phyloP scores from a whole-genome alignment of 441 rosid species.

The Geranium incanum region DNA sequence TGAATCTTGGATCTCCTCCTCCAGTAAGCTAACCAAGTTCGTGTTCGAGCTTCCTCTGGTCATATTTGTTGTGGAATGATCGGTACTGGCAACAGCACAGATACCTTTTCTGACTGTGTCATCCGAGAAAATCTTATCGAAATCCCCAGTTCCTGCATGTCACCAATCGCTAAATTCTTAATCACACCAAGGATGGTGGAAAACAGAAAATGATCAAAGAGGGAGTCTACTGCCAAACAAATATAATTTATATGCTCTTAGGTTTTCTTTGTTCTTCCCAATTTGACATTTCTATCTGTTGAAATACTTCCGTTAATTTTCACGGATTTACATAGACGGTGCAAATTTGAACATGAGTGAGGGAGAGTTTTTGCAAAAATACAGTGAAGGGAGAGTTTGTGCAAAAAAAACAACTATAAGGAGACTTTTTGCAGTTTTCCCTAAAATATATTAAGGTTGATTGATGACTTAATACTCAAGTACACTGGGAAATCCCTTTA shows the following conservation, averaged over 20 bases:
- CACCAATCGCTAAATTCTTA: conserved; percentile 10
- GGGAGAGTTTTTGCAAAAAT: too few relatives aligned
- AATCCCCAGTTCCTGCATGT: conserved; percentile 67
- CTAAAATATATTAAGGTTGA: too few relatives aligned
- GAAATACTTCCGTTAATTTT: too few relatives aligned
- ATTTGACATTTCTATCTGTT: background rate
- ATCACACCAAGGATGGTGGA: background rate
- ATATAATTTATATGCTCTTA: background rate
- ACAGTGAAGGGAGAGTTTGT: too few relatives aligned
- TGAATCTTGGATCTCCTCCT: conserved; percentile 62
- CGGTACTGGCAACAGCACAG: conserved; percentile 31
- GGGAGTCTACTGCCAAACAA: background rate
- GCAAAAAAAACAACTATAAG: too few relatives aligned
- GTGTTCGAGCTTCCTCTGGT: conserved; percentile 23
- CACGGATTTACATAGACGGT: too few relatives aligned
- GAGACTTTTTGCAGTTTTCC: too few relatives aligned
- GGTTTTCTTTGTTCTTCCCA: background rate
- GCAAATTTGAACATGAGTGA: too few relatives aligned
- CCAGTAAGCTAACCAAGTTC: conserved; percentile 42
- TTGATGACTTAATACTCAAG: too few relatives aligned
- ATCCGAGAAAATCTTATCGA: conserved; percentile 63
- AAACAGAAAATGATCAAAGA: background rate
- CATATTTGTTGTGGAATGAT: conserved; percentile 26
- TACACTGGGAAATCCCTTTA: too few relatives aligned
- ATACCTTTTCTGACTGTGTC: conserved; percentile 36